Evolutionary conservation across 2,329 filamentous ascomycete genomes (phyloP), one percentile per base, ranked within the genome.

Genomic region (Coniochaeta sp.): DNA sequence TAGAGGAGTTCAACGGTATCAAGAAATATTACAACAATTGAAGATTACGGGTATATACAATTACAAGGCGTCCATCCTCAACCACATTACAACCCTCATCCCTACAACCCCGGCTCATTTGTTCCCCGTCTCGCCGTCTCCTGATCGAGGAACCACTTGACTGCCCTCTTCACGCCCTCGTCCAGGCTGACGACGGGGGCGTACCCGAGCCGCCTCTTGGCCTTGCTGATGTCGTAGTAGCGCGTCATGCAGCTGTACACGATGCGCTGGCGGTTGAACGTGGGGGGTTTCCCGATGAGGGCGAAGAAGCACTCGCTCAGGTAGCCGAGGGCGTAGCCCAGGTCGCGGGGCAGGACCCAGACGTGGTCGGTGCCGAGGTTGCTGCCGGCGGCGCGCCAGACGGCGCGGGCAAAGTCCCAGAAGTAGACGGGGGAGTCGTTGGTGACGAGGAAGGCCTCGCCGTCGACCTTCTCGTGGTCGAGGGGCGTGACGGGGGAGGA

Each of bases 341-440:
- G 57, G 56, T 79, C 78, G 62, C 77, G 77, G 55, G 79, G 73
- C 64, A 89, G 76, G 6, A 73, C 71, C 82, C 84, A 85, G 59
- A 83, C 82, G 65, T 80, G 75, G 57, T 79, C 77, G 6, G 77
- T 81, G 22, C 83, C 83, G 61, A 75, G 74, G 8, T 76, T 71
- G 60, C 73, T 78, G 38, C 85, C 85, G 12, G 83, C 83, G 47
- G 79, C 81, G 64, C 76, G 77, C 91, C 91, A 98, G 55, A 96
- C 81, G 43, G 87, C 85, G 44, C 90, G 83, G 62, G 89, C 85
- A 71, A 96, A 89, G 74, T 96, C 91, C 86, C 95, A 96, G 74
- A 96, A 96, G 72, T 93, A 93, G 22, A 96, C 81, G 6, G 93
- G 93, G 66, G 86, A 80, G 74, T 92, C 90, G 73, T 98, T 98